Evolutionary conservation across 1,284 basidiomycete species (phyloP).

Genomic region (Hemileia vastatrix): DNA sequence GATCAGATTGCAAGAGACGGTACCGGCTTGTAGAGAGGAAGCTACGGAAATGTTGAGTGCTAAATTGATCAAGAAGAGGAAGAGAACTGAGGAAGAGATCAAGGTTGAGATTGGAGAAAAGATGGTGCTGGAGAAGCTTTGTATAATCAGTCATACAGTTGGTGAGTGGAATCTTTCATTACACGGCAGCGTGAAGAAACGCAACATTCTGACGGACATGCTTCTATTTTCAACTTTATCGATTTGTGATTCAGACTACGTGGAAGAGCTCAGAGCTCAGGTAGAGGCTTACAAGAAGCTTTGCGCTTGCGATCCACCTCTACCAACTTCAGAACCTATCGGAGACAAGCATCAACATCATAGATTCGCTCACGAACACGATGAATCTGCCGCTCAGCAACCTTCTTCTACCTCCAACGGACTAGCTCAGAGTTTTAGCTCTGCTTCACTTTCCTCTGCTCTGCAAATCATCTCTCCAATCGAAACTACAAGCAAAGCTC

Average conservation of each 20-base stretch:
- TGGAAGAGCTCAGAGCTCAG: constrained; percentile 20
- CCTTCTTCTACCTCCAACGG: not conserved
- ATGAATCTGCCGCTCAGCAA: not conserved
- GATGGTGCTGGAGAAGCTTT: constrained; percentile 15
- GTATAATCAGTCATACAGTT: constrained; percentile 12
- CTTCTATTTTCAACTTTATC: constrained; percentile 38
- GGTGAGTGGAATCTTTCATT: constrained; percentile 5
- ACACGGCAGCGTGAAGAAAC: not conserved
- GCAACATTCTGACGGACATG: not conserved
- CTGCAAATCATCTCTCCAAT: no score
- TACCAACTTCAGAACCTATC: constrained; percentile 23
- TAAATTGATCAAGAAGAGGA: not conserved
- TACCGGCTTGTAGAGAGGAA: constrained; percentile 47
- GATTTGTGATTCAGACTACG: constrained; percentile 25
- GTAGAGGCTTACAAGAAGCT: constrained; percentile 22
- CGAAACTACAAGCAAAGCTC: not conserved
- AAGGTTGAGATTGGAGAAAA: not conserved
- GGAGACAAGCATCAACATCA: not conserved
- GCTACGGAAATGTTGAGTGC: constrained; percentile 25
- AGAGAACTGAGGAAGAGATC: constrained; percentile 4
- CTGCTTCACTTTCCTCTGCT: not conserved
- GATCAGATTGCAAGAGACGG: constrained; percentile 56
- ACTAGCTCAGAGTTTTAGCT: not conserved
- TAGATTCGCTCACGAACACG: not conserved
- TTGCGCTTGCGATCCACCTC: constrained; percentile 11